Evolutionary conservation across 2,329 filamentous ascomycete species (phyloP), one percentile per base, ranked within the genome.

Genomic region (Diaporthe vexans): DNA sequence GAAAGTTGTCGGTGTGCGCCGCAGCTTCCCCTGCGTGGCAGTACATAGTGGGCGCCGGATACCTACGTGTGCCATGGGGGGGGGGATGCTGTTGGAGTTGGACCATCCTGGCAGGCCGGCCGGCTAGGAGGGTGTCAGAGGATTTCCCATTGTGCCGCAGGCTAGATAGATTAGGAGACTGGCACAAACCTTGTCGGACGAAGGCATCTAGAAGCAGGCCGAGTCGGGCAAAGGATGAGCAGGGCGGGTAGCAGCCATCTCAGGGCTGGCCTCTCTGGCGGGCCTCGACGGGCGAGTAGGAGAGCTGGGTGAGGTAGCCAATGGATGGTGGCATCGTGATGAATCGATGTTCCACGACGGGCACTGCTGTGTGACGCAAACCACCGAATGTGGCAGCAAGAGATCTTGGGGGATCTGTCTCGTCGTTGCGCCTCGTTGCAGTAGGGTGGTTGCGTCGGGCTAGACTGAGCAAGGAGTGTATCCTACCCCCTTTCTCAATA

Each of bases 291-390:
- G 63, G 46, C 57, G 48, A 72, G 37, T 63, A 51, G 51, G 51
- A 46, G 19, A 35, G 43, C 65, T 29, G 33, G 33, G 6, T 48
- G 33, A 29, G 29, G 35, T n/a, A 67, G 48, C 61, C 61, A 74
- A 72, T 76, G 59, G 68, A 26, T 24, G 40, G 37, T 70, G 61
- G 33, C 43, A 24, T 72, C 26, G 61, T 76, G 35, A 70, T 67
- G 43, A 72, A 72, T 76, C 68, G 72, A 57, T 19, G 72, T 76
- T 70, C n/a, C 69, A 76, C 74, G 24, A 46, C 48, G 46, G 48
- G 48, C 46, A 21, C 35, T 70, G 48, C 33, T 59, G 74, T 76
- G 63, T 43, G 52, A 76, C 74, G 57, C 74, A 76, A 76, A 76
- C 74, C 54, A 52, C 33, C 72, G 61, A 76, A 54, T 40, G 24